Conservation (phyloP, 2,329 filamentous ascomycete species). For the Geoglossum cookeanum region DNA sequence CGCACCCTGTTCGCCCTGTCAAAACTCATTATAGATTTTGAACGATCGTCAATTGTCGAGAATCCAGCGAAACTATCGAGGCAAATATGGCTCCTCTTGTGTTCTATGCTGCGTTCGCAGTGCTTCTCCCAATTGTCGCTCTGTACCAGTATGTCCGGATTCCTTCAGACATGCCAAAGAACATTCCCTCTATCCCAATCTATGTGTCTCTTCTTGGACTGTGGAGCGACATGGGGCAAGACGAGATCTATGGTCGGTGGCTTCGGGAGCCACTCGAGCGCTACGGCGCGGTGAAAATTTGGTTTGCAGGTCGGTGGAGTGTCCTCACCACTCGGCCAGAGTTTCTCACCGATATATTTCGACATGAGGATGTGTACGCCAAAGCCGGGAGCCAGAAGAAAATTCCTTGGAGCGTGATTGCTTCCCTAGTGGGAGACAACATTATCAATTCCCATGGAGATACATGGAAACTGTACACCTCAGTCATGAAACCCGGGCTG, state of each 20-base stretch:
- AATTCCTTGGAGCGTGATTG: constrained; percentile 16
- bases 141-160: neutral
- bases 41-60: too few species aligned
- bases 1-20: too few species aligned
- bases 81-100: neutral
- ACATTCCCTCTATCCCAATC: constrained; percentile 4
- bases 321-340: neutral
- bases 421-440: constrained; percentile 17
- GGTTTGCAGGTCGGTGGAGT: constrained; percentile 5
- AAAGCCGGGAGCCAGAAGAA: constrained; percentile 18
- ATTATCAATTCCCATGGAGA: constrained; percentile 18
- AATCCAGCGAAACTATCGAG: neutral
- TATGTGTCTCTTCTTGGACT: constrained; percentile 2
- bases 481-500: constrained; percentile 16
- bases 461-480: constrained; percentile 16
- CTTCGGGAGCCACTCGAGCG: neutral
- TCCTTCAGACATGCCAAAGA: neutral
- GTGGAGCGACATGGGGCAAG: neutral
- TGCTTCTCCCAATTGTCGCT: neutral
- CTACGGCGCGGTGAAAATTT: constrained; percentile 6
- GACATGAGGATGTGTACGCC: constrained; percentile 16
- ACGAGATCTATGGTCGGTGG: neutral
- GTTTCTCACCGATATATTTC: constrained; percentile 12
- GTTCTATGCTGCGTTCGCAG: neutral
- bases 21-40: too few species aligned